A percentile compares a stretch with the other conserved stretches of the same genome.
Evolutionary conservation across 345 rosid genomes (phyloP).

Genomic region (Laguncularia racemosa): DNA sequence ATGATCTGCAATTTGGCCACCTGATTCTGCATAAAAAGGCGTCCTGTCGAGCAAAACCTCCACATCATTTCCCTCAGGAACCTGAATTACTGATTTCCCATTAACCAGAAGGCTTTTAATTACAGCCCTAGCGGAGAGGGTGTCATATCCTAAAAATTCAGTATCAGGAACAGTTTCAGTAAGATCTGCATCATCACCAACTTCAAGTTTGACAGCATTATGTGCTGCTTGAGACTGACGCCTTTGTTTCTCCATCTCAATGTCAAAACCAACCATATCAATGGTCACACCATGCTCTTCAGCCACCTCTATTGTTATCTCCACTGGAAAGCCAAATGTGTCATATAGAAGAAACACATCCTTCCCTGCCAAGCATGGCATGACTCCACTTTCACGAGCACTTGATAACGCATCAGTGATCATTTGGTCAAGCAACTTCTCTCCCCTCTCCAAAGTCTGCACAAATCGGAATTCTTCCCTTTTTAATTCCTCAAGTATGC

Average conservation of each 20-base stretch:
- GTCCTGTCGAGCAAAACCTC: conserved; percentile 81
- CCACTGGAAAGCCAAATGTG: conserved; percentile 89
- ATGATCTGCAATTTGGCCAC: conserved; percentile 90
- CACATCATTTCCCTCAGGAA: conserved; percentile 76
- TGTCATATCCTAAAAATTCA: conserved; percentile 74
- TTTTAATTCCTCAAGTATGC: conserved; percentile 68
- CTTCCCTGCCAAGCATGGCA: conserved; percentile 63
- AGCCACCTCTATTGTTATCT: conserved; percentile 77
- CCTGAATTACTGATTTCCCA: conserved; percentile 76
- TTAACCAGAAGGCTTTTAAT: conserved; percentile 64
- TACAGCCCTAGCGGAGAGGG: conserved; percentile 65
- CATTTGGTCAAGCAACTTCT: conserved; percentile 73
- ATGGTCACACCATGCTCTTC: conserved; percentile 61
- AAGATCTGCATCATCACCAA: conserved; percentile 46
- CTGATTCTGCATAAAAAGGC: conserved; percentile 95
- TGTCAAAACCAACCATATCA: conserved; percentile 64
- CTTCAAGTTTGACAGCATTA: conserved; percentile 68
- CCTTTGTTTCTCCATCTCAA: conserved; percentile 87
- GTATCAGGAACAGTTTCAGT: conserved; percentile 51
- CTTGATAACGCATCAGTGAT: conserved; percentile 45
- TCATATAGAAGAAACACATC: conserved; percentile 83
- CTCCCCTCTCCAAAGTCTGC: conserved; percentile 90
- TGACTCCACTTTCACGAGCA: conserved; percentile 26
- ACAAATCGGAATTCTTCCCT: conserved; percentile 86
- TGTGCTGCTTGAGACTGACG: conserved; percentile 88